These are phyloP conservation scores for Cenchrus purpureus DNA, from an alignment of 176 grass and related monocot species.

Conservation along the genomic window DNA sequence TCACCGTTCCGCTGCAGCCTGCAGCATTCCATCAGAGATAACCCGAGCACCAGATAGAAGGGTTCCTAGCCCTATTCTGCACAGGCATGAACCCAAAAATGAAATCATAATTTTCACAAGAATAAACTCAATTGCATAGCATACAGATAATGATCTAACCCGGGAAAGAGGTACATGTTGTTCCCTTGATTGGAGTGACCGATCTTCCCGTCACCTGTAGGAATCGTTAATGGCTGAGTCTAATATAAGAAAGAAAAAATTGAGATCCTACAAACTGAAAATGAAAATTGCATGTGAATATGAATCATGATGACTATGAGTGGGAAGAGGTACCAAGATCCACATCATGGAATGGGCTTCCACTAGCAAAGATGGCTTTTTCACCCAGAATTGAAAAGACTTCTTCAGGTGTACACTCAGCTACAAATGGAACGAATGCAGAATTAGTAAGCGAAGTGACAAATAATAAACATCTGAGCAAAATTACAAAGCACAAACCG, in stretches of 20 bases:
- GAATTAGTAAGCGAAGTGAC: conserved; percentile 38
- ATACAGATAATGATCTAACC: conserved; percentile 62
- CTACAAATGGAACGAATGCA: conserved; percentile 52
- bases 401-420: conserved; percentile 93
- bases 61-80: conserved; percentile 95
- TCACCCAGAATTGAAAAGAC: conserved; percentile 90
- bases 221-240: conserved; percentile 22
- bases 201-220: conserved; percentile 80
- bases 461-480: conserved; percentile 29
- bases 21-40: conserved; percentile 97
- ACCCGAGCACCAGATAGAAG: conserved; percentile 90
- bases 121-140: conserved; percentile 20
- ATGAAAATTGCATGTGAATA: background rate
- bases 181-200: conserved; percentile 98
- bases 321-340: conserved; percentile 72
- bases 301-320: background rate
- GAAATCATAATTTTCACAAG: conserved; percentile 37
- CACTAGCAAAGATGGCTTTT: conserved; percentile 86
- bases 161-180: conserved; percentile 99
- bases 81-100: conserved; percentile 10
- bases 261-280: conserved; percentile 2
- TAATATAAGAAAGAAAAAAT: conserved; percentile 7
- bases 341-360: conserved; percentile 89
- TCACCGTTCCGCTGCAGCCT: conserved; percentile 92
- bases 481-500: conserved; percentile 60